Base-by-base conservation (phyloP, 192 early-diverging fungal genomes). In the Geranomyces variabilis region DNA sequence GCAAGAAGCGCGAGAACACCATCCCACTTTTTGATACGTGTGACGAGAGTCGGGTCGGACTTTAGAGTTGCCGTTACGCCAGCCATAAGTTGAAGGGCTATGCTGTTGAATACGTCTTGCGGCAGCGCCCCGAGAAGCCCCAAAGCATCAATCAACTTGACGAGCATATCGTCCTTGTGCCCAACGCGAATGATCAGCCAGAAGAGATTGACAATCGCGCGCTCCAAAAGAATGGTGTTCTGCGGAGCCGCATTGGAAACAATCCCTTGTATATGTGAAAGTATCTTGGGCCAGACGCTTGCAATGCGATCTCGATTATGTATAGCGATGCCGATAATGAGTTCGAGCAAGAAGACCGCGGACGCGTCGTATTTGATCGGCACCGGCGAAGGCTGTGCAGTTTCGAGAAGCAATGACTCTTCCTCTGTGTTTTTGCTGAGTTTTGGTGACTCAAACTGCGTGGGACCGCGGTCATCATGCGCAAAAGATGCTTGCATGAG, bases 71-170 rank as follows among this genome's bases (percentile, higher is more conserved):
- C 85, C 47, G 88, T 71, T 14, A 94, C 79, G 36, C 93, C 93
- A 1, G 91, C 87, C 87, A 89, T 91, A 76, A 90, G 82, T 69
- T 91, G 91, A 67, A 91, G 91, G 1, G 86, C 89, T 21, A 92
- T 86, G n/a, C 80, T 75, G 36, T 83, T 84, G 12, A 89, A 80
- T 9, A 88, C 76, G 45, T 88, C 85, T 21, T 78, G 79, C 21
- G 89, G 87, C 49, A 92, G 75, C 26, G 79, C 72, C 10, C 75
- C 78, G 34, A 92, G 71, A 1, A 85, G 51, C 29, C 87, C 73
- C 58, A 92, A 74, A 5, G 74, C 48, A 46, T 71, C 22, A 41
- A 81, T 64, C 44, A 81, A 61, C 36, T 82, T 48, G 19, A 70
- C 15, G 0, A 75, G 49, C 46, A 82, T 74, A 28, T 81, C 81